phyloP scores from a whole-genome alignment of 2,329 filamentous ascomycete genomes.

The Hypoxylon sp. region DNA sequence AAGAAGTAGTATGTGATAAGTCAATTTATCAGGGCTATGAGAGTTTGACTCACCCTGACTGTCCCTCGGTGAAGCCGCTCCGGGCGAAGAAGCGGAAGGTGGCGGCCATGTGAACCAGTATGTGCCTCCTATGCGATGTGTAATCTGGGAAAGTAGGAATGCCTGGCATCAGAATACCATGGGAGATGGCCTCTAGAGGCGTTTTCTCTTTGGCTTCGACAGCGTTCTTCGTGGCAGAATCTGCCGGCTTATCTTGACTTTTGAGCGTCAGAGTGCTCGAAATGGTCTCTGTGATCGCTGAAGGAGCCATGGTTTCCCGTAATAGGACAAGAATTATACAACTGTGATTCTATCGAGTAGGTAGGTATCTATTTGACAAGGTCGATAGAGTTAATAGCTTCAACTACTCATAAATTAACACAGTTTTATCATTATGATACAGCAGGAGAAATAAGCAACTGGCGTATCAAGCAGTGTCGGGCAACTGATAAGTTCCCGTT shows the following conservation, averaged over 20 bases:
- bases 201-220: slow-evolving; percentile 48
- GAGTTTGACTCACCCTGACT: slow-evolving; percentile 62
- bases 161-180: slow-evolving; percentile 54
- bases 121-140: slow-evolving; percentile 69
- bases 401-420: not conserved
- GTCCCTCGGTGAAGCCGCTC: slow-evolving; percentile 76
- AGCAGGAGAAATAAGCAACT: not conserved
- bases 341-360: not conserved
- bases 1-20: not conserved
- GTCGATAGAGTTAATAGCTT: not conserved
- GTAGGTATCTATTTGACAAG: too few species aligned
- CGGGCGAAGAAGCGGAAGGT: slow-evolving; percentile 77
- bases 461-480: not conserved
- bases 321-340: slow-evolving; percentile 12
- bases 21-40: not conserved
- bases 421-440: not conserved
- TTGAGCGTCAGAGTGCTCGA: slow-evolving; percentile 38
- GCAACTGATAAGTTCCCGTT: slow-evolving; percentile 13
- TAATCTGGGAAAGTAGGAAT: slow-evolving; percentile 60
- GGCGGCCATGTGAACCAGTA: slow-evolving; percentile 74
- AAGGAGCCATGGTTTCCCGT: slow-evolving; percentile 51
- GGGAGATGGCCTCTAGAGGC: slow-evolving; percentile 55
- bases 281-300: slow-evolving; percentile 49
- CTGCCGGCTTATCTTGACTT: slow-evolving; percentile 34
- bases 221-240: slow-evolving; percentile 18